phyloP scores from a whole-genome alignment of 257 asterid genomes.

The Solanum paucissectum region DNA sequence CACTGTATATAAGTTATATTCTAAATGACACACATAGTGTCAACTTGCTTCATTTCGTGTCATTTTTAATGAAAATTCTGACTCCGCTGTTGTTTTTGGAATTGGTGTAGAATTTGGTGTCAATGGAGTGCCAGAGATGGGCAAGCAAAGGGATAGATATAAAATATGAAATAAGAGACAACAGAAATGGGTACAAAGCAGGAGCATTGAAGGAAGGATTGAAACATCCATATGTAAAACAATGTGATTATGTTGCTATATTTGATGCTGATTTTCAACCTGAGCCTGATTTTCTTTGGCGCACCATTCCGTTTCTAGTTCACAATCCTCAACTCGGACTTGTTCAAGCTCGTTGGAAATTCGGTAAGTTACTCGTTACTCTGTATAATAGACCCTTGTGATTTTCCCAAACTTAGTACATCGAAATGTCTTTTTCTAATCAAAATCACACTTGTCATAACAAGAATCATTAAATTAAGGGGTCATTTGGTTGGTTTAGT shows the following conservation, averaged over 20 bases:
- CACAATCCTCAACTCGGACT: conserved; percentile 49
- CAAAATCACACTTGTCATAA: neutral
- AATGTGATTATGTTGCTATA: conserved; percentile 53
- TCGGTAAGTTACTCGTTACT: conserved; percentile 21
- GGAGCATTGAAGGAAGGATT: conserved; percentile 56
- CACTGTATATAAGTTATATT: neutral
- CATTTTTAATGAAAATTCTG: neutral
- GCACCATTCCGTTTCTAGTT: conserved; percentile 38
- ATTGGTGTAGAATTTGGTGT: conserved; percentile 38
- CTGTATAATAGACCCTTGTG: no score
- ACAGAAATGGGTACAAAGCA: conserved; percentile 56
- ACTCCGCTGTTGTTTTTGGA: fast-evolving
- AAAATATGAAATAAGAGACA: conserved; percentile 39
- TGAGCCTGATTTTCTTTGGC: conserved; percentile 43
- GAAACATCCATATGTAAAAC: conserved; percentile 29
- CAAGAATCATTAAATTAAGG: neutral
- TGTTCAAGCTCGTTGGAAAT: conserved; percentile 64
- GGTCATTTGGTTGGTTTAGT: neutral
- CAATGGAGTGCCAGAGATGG: conserved; percentile 53
- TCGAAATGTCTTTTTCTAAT: neutral
- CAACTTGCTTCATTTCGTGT: neutral
- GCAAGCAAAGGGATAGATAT: conserved; percentile 48
- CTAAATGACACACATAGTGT: neutral
- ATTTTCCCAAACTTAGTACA: neutral
- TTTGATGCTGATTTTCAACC: conserved; percentile 71